Evolutionary conservation across 225 moss, liverwort and hornwort genomes (phyloP), one percentile per base, ranked within the genome.

Genomic region (Marchantia paleacea): DNA sequence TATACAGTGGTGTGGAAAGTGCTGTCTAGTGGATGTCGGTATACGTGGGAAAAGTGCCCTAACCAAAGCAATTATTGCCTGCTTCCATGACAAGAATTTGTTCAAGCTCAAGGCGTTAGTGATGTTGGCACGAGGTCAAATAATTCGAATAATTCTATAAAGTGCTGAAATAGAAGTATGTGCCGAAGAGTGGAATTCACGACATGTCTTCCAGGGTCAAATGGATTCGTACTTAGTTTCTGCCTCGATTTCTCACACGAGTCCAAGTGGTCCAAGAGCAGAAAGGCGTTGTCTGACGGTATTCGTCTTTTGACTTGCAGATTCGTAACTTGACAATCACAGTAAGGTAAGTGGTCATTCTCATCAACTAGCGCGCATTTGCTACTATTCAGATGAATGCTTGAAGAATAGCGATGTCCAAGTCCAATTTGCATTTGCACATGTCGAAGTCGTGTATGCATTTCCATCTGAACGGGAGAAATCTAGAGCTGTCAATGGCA

Each of bases 321-420:
- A 90, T 97, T 83, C 95, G 97, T 81, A 97, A 97, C 80, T 85
- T 95, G 86, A 97, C 97, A 19, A 82, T 97, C 76, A 95, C 95
- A 54, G 92, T 97, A 13, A 90, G 95, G 90, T 90, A 80, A 90
- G 2, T 55, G 30, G 9, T 75, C 12, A 78, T n/a, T 14, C 53
- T 24, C 75, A 20, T 60, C 75, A 26, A 7, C 4, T 10, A 51
- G 22, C 52, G 50, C 52, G 14, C 68, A 8, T 12, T 30, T 12
- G 28, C 30, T 69, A 5, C 39, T 39, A 39, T 39, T 39, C 39
- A 39, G 3, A 39, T 39, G 39, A 39, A 39, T 39, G 3, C 2
- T 5, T 39, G 39, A 39, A 39, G 39, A n/a, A 2, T 39, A 39
- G 39, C 39, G 39, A 39, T 39, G 39, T 39, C 39, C 5, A 5